These are phyloP conservation scores for Clitopilus hobsonii DNA, from an alignment of 768 basidiomycete genomes.

Conservation along the genomic window DNA sequence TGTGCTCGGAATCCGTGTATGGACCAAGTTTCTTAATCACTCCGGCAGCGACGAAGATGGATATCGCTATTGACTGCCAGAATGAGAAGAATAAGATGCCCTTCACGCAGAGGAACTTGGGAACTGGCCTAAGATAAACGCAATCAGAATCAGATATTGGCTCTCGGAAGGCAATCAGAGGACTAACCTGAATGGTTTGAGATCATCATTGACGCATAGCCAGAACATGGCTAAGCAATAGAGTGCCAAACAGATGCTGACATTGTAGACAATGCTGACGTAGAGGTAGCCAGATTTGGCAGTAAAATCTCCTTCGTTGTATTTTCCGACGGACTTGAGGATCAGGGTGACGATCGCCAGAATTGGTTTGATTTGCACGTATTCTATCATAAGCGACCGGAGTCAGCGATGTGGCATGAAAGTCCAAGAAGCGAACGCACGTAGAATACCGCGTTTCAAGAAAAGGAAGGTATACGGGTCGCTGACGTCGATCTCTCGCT, in stretches of 20 bases:
- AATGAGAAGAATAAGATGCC: constrained; percentile 98
- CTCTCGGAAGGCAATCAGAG: background rate
- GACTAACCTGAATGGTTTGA: constrained; percentile 81
- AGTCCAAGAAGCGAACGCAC: constrained; percentile 35
- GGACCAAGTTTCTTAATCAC: constrained; percentile 77
- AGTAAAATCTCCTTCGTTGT: constrained; percentile 84
- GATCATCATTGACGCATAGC: constrained; percentile 85
- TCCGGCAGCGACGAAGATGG: constrained; percentile 80
- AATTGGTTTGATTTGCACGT: constrained; percentile 93
- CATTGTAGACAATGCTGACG: constrained; percentile 81
- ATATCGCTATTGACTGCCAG: constrained; percentile 90
- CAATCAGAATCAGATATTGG: background rate
- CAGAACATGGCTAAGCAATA: constrained; percentile 98
- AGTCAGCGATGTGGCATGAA: background rate
- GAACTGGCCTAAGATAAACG: constrained; percentile 59
- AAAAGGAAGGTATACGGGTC: constrained; percentile 94
- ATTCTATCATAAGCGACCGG: constrained; percentile 56
- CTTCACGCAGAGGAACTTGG: constrained; percentile 98
- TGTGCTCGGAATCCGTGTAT: constrained; percentile 83
- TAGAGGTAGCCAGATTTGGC: constrained; percentile 89
- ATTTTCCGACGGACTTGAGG: constrained; percentile 82
- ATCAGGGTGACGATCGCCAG: constrained; percentile 81
- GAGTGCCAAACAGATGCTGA: constrained; percentile 71
- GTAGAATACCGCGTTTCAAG: constrained; percentile 91
- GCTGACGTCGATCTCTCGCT: constrained; percentile 83